Base-by-base conservation (phyloP, 2,329 filamentous ascomycete genomes). In the Aspergillus sclerotialis region DNA sequence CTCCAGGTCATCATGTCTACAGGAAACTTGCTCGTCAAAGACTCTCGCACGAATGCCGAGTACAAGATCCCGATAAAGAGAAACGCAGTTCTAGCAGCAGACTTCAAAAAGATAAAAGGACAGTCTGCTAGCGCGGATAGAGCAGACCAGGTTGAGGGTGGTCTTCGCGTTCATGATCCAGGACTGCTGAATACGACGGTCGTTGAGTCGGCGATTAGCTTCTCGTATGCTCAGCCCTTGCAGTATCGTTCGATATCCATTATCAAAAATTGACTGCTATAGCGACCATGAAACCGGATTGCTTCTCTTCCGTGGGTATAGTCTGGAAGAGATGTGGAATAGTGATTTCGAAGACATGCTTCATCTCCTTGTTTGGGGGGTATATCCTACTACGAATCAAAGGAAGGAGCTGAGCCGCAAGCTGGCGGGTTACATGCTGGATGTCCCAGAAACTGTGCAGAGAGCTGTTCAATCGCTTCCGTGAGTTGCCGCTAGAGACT, bases 111-210 rank as follows among this genome's bases (percentile, higher is more conserved):
- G 12, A 61, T 61, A 16, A 47, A 37, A 35, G 44, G 40, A 2
- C 37, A 42, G 13, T 27, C 31, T 1, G 15, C 30, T 11, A 44
- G 30, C 1, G 17, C 39, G 3, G 35, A 56, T 28, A 41, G 39
- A 9, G 44, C 43, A 3, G 50, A 57, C 24, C 52, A 53, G 28
- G 39, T 44, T 4, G 33, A 34, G 10, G 33, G 39, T 28, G 58
- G 56, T 8, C 42, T 63, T 5, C 47, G 53, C 4, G 42, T 63
- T 2, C 46, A 60, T 33, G 58, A 62, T 36, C 54, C 55, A 0
- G 58, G 58, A 0, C 41, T 58, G 19, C 43, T 49, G 21, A 60
- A 63, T 37, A 63, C 60, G 0, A 47, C 55, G 0, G 52, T 57
- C 3, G 40, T 48, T 14, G 37, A 55, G 35, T 51, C 50, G 0